A percentile compares a stretch with the other conserved stretches of the same genome.
These are phyloP conservation scores for Laburnicola sp. DNA, from an alignment of 2,329 filamentous ascomycete genomes.

Conservation along the genomic window DNA sequence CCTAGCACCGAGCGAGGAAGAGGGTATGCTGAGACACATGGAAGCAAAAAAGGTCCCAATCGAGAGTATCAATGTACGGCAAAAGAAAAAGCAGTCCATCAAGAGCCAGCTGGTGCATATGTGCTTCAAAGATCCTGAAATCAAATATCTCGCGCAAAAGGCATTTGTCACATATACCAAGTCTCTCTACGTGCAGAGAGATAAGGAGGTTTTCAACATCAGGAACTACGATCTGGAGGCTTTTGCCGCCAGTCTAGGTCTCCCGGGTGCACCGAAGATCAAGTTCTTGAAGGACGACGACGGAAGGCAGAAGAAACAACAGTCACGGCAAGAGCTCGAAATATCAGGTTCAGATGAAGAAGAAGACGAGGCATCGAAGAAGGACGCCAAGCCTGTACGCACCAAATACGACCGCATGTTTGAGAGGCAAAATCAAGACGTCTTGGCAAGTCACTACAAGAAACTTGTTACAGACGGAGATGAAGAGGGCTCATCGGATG, in stretches of 20 bases:
- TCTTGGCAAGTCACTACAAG: slow-evolving; percentile 89
- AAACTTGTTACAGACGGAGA: slow-evolving; percentile 70
- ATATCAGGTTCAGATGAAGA: slow-evolving; percentile 63
- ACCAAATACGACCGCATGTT: slow-evolving; percentile 99
- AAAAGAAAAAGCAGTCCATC: slow-evolving; percentile 87
- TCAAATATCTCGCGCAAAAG: slow-evolving; percentile 96
- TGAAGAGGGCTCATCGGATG: slow-evolving; percentile 47
- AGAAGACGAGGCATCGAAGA: slow-evolving; percentile 50
- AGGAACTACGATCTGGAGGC: slow-evolving; percentile 82
- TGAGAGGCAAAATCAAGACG: slow-evolving; percentile 92
- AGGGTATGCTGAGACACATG: slow-evolving; percentile 83
- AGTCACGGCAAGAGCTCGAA: slow-evolving; percentile 66
- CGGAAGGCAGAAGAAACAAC: slow-evolving; percentile 84
- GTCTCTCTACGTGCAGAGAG: slow-evolving; percentile 83
- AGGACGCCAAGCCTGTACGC: slow-evolving; percentile 67
- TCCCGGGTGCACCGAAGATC: slow-evolving; percentile 89
- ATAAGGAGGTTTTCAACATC: slow-evolving; percentile 89
- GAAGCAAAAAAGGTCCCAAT: slow-evolving; percentile 90
- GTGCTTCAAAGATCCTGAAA: slow-evolving; percentile 90
- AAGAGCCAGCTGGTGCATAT: slow-evolving; percentile 85
- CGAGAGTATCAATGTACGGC: slow-evolving; percentile 79
- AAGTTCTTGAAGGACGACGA: slow-evolving; percentile 91
- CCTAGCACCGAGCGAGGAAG: slow-evolving; percentile 87
- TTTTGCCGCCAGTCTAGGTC: slow-evolving; percentile 80
- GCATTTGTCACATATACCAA: slow-evolving; percentile 89